Percentiles rank a stretch among this genome's conserved stretches.
Evolutionary conservation across 331 rosid genomes (phyloP).

Genomic region (Acacia pycnantha): DNA sequence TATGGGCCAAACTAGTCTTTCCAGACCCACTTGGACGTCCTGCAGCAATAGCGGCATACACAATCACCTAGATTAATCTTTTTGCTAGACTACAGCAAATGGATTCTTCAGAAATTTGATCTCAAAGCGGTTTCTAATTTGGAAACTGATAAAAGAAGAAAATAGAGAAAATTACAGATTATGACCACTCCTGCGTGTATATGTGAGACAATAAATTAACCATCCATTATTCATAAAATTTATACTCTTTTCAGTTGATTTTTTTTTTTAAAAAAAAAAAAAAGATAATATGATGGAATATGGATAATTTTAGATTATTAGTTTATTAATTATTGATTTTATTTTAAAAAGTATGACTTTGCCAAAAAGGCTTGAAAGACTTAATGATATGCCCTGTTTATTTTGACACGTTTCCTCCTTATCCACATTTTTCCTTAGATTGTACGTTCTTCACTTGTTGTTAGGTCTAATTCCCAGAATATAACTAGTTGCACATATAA

Average conservation of each 20-base stretch:
- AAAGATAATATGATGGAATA: not conserved
- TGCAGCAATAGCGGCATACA: constrained; percentile 45
- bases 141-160: constrained; percentile 16
- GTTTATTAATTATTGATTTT: constrained; percentile 1
- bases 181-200: not conserved
- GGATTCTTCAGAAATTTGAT: constrained; percentile 18
- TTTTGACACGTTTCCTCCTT: constrained; percentile 20
- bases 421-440: not conserved
- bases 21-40: constrained; percentile 99
- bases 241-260: not conserved
- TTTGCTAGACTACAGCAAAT: constrained; percentile 12
- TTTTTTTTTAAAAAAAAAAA: too few species aligned
- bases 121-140: constrained; percentile 8
- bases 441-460: not conserved
- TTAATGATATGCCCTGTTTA: constrained; percentile 8
- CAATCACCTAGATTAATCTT: constrained; percentile 26
- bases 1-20: constrained; percentile 99
- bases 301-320: not conserved
- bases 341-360: not conserved
- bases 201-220: not conserved
- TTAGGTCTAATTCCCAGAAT: not conserved
- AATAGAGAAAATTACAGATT: not conserved
- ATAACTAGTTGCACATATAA: not conserved
- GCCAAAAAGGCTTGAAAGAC: constrained; percentile 11
- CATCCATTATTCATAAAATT: not conserved